These are phyloP conservation scores for Cicer yamashitae DNA, from an alignment of 306 rosid genomes.

Conservation along the genomic window DNA sequence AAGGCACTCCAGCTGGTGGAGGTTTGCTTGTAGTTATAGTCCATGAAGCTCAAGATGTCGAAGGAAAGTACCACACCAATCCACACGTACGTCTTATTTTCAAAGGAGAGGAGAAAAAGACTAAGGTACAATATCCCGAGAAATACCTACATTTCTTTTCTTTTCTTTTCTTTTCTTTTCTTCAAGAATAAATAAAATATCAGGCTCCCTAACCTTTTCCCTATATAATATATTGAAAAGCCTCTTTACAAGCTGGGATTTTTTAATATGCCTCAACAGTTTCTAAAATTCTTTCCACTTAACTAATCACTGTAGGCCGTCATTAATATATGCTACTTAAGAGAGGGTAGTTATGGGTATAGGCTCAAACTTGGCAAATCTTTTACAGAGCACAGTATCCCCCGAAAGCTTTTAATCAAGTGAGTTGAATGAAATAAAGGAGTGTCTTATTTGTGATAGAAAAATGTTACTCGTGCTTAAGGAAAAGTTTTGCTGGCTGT, in stretches of 20 bases:
- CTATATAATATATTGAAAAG: background rate
- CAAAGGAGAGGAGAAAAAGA: constrained; percentile 84
- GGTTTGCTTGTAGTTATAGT: constrained; percentile 74
- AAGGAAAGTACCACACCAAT: constrained; percentile 93
- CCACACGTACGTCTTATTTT: constrained; percentile 78
- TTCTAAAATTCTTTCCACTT: constrained; percentile 24
- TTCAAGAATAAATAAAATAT: constrained; percentile 30
- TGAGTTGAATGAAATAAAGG: background rate
- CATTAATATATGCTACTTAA: background rate
- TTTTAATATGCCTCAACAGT: constrained; percentile 7
- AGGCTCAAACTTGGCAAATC: constrained; percentile 28
- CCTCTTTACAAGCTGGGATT: background rate
- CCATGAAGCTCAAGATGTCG: constrained; percentile 93
- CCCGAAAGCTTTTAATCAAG: background rate
- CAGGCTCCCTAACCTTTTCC: constrained; percentile 9
- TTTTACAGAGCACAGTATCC: background rate
- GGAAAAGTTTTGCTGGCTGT: background rate
- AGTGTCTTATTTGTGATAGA: background rate
- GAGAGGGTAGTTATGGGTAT: constrained; percentile 2
- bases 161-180: constrained; percentile 29
- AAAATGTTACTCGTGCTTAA: background rate
- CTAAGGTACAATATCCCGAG: constrained; percentile 63
- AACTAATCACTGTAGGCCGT: constrained; percentile 1
- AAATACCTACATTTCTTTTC: constrained; percentile 27
- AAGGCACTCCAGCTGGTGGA: constrained; percentile 84